Evolutionary conservation across 805 yeast species (phyloP), one percentile per base, ranked within the genome.

Genomic region (Pichia cephalocereana): DNA sequence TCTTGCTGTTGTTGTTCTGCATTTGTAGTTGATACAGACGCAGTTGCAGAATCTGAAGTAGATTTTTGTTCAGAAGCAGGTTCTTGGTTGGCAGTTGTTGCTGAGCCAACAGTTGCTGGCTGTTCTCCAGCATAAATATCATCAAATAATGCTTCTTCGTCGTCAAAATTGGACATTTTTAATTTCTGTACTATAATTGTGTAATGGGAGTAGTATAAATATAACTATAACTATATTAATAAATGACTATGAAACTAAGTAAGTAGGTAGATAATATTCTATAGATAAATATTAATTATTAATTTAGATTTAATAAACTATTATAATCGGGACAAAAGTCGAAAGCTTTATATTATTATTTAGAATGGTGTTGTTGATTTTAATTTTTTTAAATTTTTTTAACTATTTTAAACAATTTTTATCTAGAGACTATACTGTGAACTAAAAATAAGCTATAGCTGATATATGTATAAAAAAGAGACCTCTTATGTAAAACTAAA

Each of bases 131-230:
- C 64, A 56, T 90, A 90, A 69, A 90, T 86, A 65, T 90, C 96
- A 69, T 89, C 95, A 67, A 90, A 90, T 65, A 86, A 82, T 60
- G 87, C 91, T 66, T 89, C 96, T 69, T 90, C 97, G 70, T 89
- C 96, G 69, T 88, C 96, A 52, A 83, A 77, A 49, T 70, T 67
- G 51, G 83, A 77, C 85, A 80, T 81, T 47, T 48, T 67, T 43
- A 27, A 34, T 14, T 14, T 14, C 15, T 15, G 26, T 23, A 23
- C 26, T 23, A 23, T 23, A 23, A 23, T 23, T 23, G 26, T 23
- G 26, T 23, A 5, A 23, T 23, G 26, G 26, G 26, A 23, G 26
- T 23, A 23, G 26, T 23, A 23, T 23, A 23, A 23, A 23, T 23
- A 23, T 14, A 34, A 34, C 4, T 34, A 34, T 12, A 14, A 34